phyloP scores from a whole-genome alignment of 139 green algal species.

The Pleodorina starrii region DNA sequence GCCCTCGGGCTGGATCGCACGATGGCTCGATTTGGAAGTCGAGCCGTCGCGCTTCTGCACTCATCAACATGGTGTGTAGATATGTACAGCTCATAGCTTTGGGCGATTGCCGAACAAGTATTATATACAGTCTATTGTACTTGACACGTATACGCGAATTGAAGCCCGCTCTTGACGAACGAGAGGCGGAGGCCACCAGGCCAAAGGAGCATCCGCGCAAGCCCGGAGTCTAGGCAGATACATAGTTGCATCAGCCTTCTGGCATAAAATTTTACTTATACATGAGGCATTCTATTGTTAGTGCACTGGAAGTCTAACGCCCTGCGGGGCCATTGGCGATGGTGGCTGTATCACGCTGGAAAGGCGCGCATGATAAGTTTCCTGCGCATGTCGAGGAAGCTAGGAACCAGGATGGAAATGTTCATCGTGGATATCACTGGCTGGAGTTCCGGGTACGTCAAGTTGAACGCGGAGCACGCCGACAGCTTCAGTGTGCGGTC shows the following conservation, averaged over 20 bases:
- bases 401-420: slow-evolving; percentile 5
- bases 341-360: slow-evolving; percentile 12
- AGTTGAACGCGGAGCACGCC: neutral
- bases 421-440: slow-evolving; percentile 27
- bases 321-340: slow-evolving; percentile 19
- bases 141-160: no score
- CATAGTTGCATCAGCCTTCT: no score
- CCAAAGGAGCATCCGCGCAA: no score
- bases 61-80: no score
- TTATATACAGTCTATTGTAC: no score
- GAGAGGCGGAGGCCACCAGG: neutral
- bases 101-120: no score
- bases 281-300: neutral
- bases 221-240: no score
- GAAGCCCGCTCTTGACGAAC: neutral
- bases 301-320: neutral
- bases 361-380: slow-evolving; percentile 35
- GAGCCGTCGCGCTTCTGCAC: no score
- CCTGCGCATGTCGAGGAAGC: slow-evolving; percentile 33
- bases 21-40: no score
- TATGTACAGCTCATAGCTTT: no score
- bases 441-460: slow-evolving; percentile 38
- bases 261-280: neutral
- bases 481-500: neutral
- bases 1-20: no score